Evolutionary conservation across 2,329 filamentous ascomycete species (phyloP).

Genomic region (Alternaria ventricosa): DNA sequence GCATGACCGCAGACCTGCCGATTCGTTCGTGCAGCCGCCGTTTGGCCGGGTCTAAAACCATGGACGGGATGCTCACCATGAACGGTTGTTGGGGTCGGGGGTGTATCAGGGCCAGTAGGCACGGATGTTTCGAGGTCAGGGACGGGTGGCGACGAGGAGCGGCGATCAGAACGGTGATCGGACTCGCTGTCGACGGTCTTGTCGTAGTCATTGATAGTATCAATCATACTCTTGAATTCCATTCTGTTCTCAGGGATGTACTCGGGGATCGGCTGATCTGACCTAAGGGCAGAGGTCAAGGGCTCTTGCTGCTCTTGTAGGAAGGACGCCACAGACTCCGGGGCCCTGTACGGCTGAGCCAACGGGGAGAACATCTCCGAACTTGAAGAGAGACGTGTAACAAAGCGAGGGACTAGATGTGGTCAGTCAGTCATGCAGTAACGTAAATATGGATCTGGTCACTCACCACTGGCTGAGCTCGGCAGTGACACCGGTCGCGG

Average conservation of each 20-base stretch:
- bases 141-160: not conserved
- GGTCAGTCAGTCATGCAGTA: not conserved
- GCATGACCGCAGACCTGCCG: constrained; percentile 12
- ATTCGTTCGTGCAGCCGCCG: constrained; percentile 10
- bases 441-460: not conserved
- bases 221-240: constrained; percentile 1
- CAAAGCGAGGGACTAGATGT: constrained; percentile 5
- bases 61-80: not conserved
- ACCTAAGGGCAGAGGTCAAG: not conserved
- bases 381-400: not conserved
- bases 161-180: not conserved
- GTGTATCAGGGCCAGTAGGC: not conserved
- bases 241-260: constrained; percentile 1
- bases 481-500: not conserved
- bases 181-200: not conserved
- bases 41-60: not conserved
- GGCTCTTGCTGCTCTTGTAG: constrained; percentile 12
- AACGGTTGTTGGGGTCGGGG: constrained; percentile 7
- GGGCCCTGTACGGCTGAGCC: not conserved
- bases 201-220: not conserved
- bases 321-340: constrained; percentile 14
- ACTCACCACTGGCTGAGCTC: not conserved
- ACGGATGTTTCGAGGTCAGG: not conserved
- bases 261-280: not conserved
- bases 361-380: constrained; percentile 11